Evolutionary conservation across 495 filamentous ascomycete genomes (phyloP).

Genomic region (Lophiotrema nucula): DNA sequence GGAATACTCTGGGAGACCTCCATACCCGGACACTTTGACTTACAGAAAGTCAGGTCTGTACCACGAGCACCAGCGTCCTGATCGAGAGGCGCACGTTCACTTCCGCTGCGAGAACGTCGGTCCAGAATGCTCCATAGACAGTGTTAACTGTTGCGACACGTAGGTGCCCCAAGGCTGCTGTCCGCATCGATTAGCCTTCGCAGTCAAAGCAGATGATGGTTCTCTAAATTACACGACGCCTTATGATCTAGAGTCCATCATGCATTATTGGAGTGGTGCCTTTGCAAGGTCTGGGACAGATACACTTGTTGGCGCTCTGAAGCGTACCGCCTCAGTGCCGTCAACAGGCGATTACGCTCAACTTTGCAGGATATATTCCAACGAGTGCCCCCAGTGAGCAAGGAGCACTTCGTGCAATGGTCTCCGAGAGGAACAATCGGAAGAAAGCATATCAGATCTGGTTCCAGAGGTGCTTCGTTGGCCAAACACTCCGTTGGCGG

Average conservation of each 20-base stretch:
- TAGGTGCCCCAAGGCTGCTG: background rate
- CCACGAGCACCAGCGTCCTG: background rate
- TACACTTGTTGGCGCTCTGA: background rate
- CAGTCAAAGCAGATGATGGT: background rate
- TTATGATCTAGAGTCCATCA: background rate
- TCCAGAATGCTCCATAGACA: background rate
- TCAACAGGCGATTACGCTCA: background rate
- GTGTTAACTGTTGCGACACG: background rate
- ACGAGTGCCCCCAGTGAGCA: background rate
- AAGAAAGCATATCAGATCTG: no score
- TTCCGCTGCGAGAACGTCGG: background rate
- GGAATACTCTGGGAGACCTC: no score
- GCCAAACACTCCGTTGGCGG: no score
- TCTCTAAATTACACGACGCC: background rate
- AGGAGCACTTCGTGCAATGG: no score
- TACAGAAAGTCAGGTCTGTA: background rate
- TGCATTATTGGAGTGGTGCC: background rate
- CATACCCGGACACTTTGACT: no score
- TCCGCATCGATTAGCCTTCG: background rate
- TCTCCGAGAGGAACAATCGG: no score
- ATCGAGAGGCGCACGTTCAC: background rate
- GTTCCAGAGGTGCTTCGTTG: no score
- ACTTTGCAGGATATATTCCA: background rate
- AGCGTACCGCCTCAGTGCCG: no score
- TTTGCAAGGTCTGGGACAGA: background rate